Evolutionary conservation across 371 early-diverging fungal species (phyloP).

Genomic region (Lichtheimia corymbifera): DNA sequence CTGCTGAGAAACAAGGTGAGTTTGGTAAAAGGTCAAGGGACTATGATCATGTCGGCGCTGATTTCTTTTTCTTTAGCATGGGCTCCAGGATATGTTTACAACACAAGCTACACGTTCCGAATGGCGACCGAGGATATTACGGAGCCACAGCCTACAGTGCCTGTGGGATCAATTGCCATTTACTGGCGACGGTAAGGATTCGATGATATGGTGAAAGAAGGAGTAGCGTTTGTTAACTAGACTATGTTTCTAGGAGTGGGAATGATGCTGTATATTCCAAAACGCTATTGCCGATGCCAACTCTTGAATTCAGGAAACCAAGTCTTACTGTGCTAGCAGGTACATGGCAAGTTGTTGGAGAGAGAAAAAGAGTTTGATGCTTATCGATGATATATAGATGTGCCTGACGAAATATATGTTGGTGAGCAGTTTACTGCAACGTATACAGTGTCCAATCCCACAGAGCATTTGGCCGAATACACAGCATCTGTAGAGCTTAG

Average conservation of each 20-base stretch:
- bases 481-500: slow-evolving; percentile 61
- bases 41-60: background rate
- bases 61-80: slow-evolving; percentile 23
- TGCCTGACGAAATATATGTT: slow-evolving; percentile 54
- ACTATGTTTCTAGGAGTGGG: slow-evolving; percentile 17
- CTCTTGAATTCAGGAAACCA: slow-evolving; percentile 33
- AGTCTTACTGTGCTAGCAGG: slow-evolving; percentile 38
- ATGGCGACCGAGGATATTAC: slow-evolving; percentile 37
- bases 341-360: slow-evolving; percentile 10
- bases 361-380: background rate
- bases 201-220: background rate
- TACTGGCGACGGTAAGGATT: slow-evolving; percentile 42
- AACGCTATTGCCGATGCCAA: slow-evolving; percentile 28
- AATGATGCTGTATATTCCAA: slow-evolving; percentile 21
- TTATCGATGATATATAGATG: slow-evolving; percentile 16
- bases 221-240: background rate
- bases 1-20: background rate
- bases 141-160: slow-evolving; percentile 27
- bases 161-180: slow-evolving; percentile 37
- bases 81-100: slow-evolving; percentile 45
- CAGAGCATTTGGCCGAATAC: slow-evolving; percentile 56
- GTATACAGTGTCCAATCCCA: slow-evolving; percentile 66
- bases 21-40: background rate
- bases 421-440: slow-evolving; percentile 62
- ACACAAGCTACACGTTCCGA: slow-evolving; percentile 40